Conservation (phyloP, 371 early-diverging fungal species). For the Mucor velutinosus region DNA sequence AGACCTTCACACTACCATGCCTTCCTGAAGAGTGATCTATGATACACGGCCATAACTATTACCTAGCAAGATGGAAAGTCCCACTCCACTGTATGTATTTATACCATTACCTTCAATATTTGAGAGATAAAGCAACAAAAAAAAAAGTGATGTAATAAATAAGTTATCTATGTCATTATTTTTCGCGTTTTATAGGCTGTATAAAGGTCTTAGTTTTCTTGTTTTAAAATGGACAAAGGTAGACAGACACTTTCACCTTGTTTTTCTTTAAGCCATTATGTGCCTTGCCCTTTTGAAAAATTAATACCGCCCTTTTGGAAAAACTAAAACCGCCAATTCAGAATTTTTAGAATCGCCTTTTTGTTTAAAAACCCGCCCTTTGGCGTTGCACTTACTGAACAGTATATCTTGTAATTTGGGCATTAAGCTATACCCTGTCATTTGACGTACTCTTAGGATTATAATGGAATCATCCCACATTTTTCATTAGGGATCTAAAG, state of each 20-base stretch:
- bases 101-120: not conserved
- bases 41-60: conserved; percentile 16
- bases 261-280: no score
- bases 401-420: not conserved
- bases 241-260: no score
- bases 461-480: not conserved
- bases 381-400: no score
- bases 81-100: not conserved
- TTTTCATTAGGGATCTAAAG: not conserved
- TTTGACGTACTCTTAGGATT: not conserved
- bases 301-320: no score
- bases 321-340: no score
- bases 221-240: no score
- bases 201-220: no score
- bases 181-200: not conserved
- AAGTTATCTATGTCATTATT: not conserved
- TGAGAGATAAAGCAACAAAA: not conserved
- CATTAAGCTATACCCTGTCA: not conserved
- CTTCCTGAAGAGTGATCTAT: conserved; percentile 12
- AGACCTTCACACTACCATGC: no score
- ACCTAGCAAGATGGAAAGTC: conserved; percentile 8
- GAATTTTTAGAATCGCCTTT: no score
- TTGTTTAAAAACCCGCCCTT: no score
- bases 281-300: no score
- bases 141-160: not conserved